Percentiles rank a stretch among this genome's conserved stretches.
Conservation (phyloP, 75 land plant species). For the Pinus tabuliformis region DNA sequence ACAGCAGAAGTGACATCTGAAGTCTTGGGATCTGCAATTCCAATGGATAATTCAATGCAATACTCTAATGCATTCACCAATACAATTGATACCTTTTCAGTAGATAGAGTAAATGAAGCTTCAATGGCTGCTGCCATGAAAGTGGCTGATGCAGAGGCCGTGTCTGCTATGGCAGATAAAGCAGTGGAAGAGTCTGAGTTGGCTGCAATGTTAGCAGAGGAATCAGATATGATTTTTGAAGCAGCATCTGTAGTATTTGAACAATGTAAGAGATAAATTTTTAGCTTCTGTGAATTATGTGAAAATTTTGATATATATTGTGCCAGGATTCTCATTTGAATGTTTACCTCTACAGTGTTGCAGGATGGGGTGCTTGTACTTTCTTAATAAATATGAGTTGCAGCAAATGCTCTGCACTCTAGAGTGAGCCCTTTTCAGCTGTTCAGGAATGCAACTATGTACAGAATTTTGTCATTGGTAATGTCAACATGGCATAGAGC, state of each 20-base stretch:
- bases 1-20: background rate
- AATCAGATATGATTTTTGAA: constrained; percentile 28
- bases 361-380: background rate
- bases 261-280: background rate
- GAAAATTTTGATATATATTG: background rate
- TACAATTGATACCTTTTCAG: background rate
- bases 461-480: too few relatives aligned
- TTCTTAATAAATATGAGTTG: too few relatives aligned
- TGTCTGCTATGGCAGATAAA: constrained; percentile 38
- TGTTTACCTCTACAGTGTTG: background rate
- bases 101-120: constrained; percentile 24
- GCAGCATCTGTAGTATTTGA: constrained; percentile 33
- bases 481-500: background rate
- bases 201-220: constrained; percentile 42
- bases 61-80: background rate
- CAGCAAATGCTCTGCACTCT: too few relatives aligned
- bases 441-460: too few relatives aligned
- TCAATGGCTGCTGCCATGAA: constrained; percentile 31
- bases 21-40: background rate
- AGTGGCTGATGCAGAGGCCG: constrained; percentile 54
- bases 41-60: background rate
- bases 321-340: background rate
- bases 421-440: too few relatives aligned
- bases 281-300: background rate
- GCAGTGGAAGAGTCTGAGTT: constrained; percentile 49